Base-by-base conservation (phyloP, 345 rosid genomes). In the Toxicodendron radicans region DNA sequence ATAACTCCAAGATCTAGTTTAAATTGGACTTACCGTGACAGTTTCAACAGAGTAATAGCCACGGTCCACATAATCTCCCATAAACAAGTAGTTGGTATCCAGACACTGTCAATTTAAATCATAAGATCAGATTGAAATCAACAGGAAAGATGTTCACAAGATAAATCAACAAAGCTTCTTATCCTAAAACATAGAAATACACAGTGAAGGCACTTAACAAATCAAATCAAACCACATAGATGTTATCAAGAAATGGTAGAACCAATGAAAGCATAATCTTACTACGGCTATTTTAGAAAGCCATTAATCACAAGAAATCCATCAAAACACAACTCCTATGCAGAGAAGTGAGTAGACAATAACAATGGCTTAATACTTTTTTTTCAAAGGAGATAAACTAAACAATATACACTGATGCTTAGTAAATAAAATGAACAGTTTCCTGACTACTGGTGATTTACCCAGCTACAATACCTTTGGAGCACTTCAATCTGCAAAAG, bases 21-120 rank as follows among this genome's bases (percentile, higher is more conserved):
- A 63, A 54, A 11, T 68, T 23, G 58, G 54, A 78, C 78, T 69
- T 87, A 91, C 97, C 78, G 98, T 90, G 61, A 95, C 98, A 65
- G 99, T 95, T 86, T 95, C 98, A 14, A 93, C 98, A 78, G 99
- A 95, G 82, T 95, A 93, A 85, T 91, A 95, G 13, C 99, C 99
- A 79, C 97, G 97, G 74, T 95, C 97, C 68, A 95, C 98, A 70
- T 95, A 95, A 82, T 95, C 99, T 78, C 99, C 99, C 96, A 93
- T 95, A 81, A 95, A 95, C 81, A 95, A 81, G 88, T 93, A 95
- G 83, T 95, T 95, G 69, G 98, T 93, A 84, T 93, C 98, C 45
- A 98, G 99, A 81, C 99, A 95, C 99, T 95, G 88, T 72, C 77
- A 82, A 73, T 80, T 53, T 58, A 67, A 75, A 70, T 63, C 30